phyloP scores from a whole-genome alignment of 164 flowering plant genomes.

The Nymphaea colorata region DNA sequence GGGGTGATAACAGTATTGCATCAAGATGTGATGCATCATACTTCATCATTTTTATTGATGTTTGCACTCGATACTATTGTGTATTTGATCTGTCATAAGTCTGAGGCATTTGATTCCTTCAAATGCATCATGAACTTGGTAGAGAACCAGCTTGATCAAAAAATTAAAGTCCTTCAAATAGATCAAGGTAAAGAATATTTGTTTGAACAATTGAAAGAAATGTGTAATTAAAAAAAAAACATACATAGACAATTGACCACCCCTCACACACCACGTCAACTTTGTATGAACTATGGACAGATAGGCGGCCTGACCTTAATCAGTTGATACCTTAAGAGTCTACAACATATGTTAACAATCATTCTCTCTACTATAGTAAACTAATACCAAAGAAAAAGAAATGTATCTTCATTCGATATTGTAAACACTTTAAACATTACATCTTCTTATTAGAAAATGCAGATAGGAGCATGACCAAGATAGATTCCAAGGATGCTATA shows the following conservation, averaged over 20 bases:
- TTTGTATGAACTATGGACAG: no score
- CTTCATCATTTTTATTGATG: neutral
- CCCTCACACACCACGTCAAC: neutral
- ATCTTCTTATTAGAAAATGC: no score
- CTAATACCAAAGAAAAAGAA: no score
- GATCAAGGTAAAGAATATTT: neutral
- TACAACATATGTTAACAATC: no score
- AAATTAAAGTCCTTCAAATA: neutral
- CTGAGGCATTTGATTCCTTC: neutral
- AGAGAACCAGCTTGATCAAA: neutral
- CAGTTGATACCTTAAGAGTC: no score
- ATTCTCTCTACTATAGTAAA: no score
- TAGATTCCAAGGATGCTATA: no score
- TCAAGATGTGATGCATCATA: neutral
- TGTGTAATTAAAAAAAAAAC: neutral
- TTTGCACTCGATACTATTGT: neutral
- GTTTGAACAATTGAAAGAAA: neutral
- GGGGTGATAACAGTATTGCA: no score
- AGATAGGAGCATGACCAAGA: no score
- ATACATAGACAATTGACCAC: neutral
- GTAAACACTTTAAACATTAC: no score
- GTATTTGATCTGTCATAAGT: neutral
- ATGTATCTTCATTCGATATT: no score
- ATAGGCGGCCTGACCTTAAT: no score
- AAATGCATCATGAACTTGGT: neutral